Evolutionary conservation across 2,329 filamentous ascomycete genomes (phyloP).

Genomic region (Cladosporium phlei): DNA sequence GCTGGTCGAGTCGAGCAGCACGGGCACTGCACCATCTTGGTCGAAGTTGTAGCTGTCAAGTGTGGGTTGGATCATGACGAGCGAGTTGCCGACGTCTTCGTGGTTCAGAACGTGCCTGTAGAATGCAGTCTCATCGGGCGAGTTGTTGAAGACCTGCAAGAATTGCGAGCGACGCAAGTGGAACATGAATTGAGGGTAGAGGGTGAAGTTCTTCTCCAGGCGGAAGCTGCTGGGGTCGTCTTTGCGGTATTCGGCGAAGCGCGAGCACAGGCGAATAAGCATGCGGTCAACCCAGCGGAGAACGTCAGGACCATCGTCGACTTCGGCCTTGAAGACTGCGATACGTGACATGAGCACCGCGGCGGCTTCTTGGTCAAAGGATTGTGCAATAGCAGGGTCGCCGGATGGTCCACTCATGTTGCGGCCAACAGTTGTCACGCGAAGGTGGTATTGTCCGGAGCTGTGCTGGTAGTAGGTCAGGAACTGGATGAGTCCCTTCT

Average conservation of each 20-base stretch:
- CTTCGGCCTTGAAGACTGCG: conserved; percentile 96
- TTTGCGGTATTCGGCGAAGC: conserved; percentile 96
- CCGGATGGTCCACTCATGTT: conserved; percentile 90
- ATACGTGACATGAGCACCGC: conserved; percentile 99
- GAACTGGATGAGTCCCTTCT: conserved; percentile 96
- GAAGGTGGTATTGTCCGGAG: conserved; percentile 89
- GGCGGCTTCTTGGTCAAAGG: conserved; percentile 96
- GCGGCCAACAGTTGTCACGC: conserved; percentile 88
- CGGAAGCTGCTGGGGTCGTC: conserved; percentile 97
- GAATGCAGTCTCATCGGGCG: conserved; percentile 97
- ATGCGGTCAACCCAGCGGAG: conserved; percentile 97
- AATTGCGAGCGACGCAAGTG: conserved; percentile 95
- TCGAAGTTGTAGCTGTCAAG: conserved; percentile 97
- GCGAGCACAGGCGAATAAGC: conserved; percentile 92
- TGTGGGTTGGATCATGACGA: conserved; percentile 98
- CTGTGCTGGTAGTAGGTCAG: conserved; percentile 98
- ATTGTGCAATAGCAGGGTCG: conserved; percentile 90
- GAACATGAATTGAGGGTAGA: conserved; percentile 99
- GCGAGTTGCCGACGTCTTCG: conserved; percentile 91
- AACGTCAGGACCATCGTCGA: conserved; percentile 97
- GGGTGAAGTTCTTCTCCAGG: conserved; percentile 95
- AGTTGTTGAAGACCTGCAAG: conserved; percentile 98
- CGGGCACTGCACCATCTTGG: conserved; percentile 84
- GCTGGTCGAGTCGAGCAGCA: conserved; percentile 92
- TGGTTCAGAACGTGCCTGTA: conserved; percentile 96